Evolutionary conservation across 2,329 filamentous ascomycete genomes (phyloP), one percentile per base, ranked within the genome.

Genomic region (Monosporascus sp.): DNA sequence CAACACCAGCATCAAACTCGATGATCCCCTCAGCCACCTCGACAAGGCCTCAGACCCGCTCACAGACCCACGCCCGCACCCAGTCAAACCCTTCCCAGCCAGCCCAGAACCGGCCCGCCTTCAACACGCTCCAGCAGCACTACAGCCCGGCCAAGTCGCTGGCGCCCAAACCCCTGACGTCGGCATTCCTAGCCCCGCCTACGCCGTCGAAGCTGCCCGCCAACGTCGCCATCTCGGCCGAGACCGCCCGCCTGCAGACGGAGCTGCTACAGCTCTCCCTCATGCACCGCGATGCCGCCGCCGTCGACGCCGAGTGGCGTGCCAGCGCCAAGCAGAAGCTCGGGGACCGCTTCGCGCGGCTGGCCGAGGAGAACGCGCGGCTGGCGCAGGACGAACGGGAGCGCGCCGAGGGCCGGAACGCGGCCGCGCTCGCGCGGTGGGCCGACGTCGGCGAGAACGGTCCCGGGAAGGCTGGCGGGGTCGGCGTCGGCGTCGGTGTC

Each of bases 191-290:
- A 45, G 80, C 80, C 18, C 80, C 83, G 1, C 79, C 83, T 0
- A 81, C 82, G 3, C 83, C 84, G 1, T 81, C 80, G 31, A 84
- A 85, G 61, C 74, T 81, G 3, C 81, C 83, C 5, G 74, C 78
- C 61, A 86, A 85, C 64, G 69, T 85, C 15, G 81, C 80, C 50
- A 71, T 79, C 27, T 80, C 80, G 1, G 80, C 79, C 50, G 81
- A 85, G 66, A 83, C 77, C 7, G 75, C 74, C 48, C 77, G 75
- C 38, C 71, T 86, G 7, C 86, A 88, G 66, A 79, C 83, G 2
- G 82, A 86, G 64, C 74, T 89, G 2, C 71, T 89, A 24, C 84
- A 87, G 62, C 72, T 88, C 7, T 82, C 86, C 48, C 70, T 88
- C 7, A 66, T 89, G 22, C 85, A 88, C 65, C 77, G 79, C 57